Evolutionary conservation across 148 eudicot species (phyloP), one percentile per base, ranked within the genome.

Genomic region (Suaeda aralocaspica): DNA sequence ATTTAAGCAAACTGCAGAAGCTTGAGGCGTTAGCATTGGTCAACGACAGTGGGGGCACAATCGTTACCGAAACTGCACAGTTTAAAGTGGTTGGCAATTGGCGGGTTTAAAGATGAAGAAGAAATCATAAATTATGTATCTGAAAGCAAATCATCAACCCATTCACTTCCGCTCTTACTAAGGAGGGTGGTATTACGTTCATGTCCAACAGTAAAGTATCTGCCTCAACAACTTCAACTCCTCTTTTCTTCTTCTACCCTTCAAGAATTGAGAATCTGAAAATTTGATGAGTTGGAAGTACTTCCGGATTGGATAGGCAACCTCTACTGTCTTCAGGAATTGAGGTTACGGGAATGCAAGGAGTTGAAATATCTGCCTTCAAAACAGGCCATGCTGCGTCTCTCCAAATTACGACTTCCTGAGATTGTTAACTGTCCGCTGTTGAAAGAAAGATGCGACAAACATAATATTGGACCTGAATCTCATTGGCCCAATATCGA

Each of bases 251-350:
- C 34, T 28, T 10, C 42, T 25, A 44, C 21, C 14, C 66, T 72
- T 28, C 13, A 26, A 63, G 9, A 0, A 9, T 18, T 72, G 21
- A 0, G 0, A 0, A 62, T 72, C 11, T 0, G 5, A 16, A 0
- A 26, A 3, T 72, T 69, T 25, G 10, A 42, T 29, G 53, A 57
- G 5, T 10, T 69, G 26, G 53, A 69, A 69, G 5, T 3, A 28
- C 13, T 69, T 58, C 64, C 72, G 1, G 72, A 69, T 14, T 69
- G 72, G 72, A 69, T 69, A 44, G 50, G 64, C 50, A 28, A 28
- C 9, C 10, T 69, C 2, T 41, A 52, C 22, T 69, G 41, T 42
- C 72, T 69, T 25, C 12, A 28, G 25, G 3, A 10, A 2, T 18
- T 69, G 51, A 0, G 0, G 3, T 19, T 57, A 3, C 2, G 9